A percentile compares a stretch with the other conserved stretches of the same genome.
Conservation (phyloP, 106 monocot species). For the Gastrodia elata region DNA sequence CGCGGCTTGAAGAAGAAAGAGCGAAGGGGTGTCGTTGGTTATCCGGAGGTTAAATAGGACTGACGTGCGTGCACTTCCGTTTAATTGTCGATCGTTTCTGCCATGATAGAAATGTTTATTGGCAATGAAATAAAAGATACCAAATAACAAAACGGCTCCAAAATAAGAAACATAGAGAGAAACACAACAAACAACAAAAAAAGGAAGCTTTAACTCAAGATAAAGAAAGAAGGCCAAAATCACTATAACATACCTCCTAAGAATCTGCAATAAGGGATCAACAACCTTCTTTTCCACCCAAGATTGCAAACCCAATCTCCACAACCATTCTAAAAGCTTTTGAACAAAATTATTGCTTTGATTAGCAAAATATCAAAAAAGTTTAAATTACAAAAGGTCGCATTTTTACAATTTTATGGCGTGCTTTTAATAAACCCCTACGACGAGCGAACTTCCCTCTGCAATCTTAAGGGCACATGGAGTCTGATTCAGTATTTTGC, state of each 20-base stretch:
- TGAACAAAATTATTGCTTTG: neutral
- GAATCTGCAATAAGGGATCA: conserved; percentile 39
- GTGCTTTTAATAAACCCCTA: no score
- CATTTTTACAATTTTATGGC: no score
- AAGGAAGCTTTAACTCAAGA: neutral
- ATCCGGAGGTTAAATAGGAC: no score
- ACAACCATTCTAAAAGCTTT: conserved; percentile 6
- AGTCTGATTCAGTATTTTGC: no score
- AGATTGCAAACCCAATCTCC: conserved; percentile 11
- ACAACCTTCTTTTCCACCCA: conserved; percentile 40
- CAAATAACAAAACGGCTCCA: neutral
- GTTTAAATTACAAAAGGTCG: neutral
- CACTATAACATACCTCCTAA: conserved; percentile 20
- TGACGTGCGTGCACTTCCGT: no score
- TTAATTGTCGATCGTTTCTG: no score
- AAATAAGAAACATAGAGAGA: neutral
- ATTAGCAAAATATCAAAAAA: neutral
- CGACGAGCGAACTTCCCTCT: no score
- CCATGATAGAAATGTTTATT: neutral
- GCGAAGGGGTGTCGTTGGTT: no score
- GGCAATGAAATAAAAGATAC: neutral
- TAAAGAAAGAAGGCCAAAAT: neutral
- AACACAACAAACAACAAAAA: neutral
- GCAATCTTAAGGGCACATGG: no score
- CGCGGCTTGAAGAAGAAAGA: no score